These are phyloP conservation scores for Brachypodium distachyon DNA, from an alignment of 202 grass and related monocot genomes.

Conservation along the genomic window DNA sequence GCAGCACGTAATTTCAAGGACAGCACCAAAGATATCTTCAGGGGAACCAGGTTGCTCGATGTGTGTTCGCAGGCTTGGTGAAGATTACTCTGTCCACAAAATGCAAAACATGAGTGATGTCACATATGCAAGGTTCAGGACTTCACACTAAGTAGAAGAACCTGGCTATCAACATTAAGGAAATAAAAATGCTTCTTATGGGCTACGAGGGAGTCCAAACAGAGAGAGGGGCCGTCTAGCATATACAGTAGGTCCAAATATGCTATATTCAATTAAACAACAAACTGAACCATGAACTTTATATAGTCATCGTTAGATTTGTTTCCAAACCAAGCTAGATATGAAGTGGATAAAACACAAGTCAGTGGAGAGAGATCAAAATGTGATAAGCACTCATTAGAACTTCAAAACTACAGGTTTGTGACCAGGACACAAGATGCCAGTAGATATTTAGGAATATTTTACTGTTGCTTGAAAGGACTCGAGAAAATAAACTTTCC, in stretches of 20 bases:
- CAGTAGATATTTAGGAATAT: too few species aligned
- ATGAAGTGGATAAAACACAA: neutral
- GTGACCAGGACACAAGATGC: neutral
- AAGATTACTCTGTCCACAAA: constrained; percentile 48
- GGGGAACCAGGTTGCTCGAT: constrained; percentile 59
- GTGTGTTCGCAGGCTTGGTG: constrained; percentile 45
- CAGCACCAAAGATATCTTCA: constrained; percentile 52
- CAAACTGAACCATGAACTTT: neutral
- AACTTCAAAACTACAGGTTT: neutral
- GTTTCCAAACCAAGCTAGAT: neutral
- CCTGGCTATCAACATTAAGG: neutral
- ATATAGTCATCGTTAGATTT: neutral
- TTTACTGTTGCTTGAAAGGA: too few species aligned
- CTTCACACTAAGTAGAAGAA: neutral
- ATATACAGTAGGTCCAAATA: too few species aligned
- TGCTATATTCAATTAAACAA: neutral
- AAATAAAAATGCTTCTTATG: neutral
- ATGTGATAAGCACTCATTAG: neutral
- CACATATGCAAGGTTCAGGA: neutral
- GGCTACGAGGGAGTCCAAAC: too few species aligned
- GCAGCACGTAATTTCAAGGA: constrained; percentile 60
- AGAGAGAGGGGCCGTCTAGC: too few species aligned
- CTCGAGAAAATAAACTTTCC: too few species aligned
- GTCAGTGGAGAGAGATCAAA: neutral
- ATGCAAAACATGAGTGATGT: neutral